These are phyloP conservation scores for Vinca major DNA, from an alignment of 305 asterid species.

Conservation along the genomic window DNA sequence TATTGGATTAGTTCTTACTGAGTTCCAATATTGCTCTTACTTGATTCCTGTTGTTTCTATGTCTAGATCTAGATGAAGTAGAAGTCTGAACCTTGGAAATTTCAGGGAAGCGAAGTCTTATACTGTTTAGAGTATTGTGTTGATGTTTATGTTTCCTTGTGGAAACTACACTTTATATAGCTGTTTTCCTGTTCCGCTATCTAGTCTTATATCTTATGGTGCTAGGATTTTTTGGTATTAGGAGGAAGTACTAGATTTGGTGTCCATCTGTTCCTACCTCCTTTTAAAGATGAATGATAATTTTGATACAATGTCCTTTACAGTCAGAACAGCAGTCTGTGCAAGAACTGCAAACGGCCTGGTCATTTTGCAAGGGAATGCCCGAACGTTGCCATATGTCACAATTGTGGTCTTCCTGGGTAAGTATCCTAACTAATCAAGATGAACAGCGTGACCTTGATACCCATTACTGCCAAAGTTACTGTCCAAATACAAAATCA, in stretches of 20 bases:
- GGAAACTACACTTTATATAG: not conserved
- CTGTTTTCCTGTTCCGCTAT: not conserved
- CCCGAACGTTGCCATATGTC: conserved; percentile 91
- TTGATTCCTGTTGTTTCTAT: not conserved
- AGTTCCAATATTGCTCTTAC: not conserved
- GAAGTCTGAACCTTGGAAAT: not conserved
- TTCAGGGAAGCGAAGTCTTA: not conserved
- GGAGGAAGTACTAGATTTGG: not conserved
- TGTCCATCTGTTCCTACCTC: conserved; percentile 1
- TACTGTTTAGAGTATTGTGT: not conserved
- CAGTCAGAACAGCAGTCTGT: conserved; percentile 67
- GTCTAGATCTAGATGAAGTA: not conserved
- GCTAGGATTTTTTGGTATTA: not conserved
- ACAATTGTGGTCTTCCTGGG: conserved; percentile 99
- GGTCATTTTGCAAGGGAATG: conserved; percentile 98
- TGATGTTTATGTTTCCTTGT: not conserved
- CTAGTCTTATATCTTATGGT: not conserved
- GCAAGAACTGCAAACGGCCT: conserved; percentile 96
- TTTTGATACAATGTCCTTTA: conserved; percentile 20
- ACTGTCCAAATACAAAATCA: not conserved
- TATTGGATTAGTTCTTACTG: not conserved
- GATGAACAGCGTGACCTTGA: not conserved
- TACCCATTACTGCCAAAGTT: not conserved
- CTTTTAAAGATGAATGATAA: conserved; percentile 1
- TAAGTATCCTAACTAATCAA: conserved; percentile 24